Evolutionary conservation across 2,329 filamentous ascomycete genomes (phyloP).

Genomic region (Phyllosticta citriasiana): DNA sequence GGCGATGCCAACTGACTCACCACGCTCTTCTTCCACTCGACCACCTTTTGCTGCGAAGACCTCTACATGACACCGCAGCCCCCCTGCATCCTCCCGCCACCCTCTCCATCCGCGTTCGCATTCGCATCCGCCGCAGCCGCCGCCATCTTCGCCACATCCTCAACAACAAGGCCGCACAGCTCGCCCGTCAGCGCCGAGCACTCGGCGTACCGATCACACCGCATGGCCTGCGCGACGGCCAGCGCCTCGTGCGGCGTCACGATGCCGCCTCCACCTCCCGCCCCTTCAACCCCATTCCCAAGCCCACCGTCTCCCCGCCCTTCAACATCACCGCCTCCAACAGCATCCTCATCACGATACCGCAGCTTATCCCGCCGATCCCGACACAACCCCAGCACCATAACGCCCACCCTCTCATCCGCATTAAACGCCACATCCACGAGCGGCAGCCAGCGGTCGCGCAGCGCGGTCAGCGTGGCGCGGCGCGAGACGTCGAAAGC

Average conservation of each 20-base stretch:
- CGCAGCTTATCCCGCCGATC: conserved; percentile 38
- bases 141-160: conserved; percentile 49
- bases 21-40: no score
- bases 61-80: conserved; percentile 1
- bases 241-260: conserved; percentile 43
- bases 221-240: conserved; percentile 46
- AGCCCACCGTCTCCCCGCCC: conserved; percentile 18
- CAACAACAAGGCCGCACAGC: conserved; percentile 48
- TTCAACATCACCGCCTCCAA: conserved; percentile 20
- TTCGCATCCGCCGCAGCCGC: conserved; percentile 40
- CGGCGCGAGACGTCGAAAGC: conserved; percentile 50
- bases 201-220: conserved; percentile 53
- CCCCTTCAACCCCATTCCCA: conserved; percentile 12
- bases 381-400: conserved; percentile 50
- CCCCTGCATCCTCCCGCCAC: conserved; percentile 1
- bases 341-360: conserved; percentile 17
- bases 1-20: no score
- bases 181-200: conserved; percentile 53
- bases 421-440: conserved; percentile 44
- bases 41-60: no score
- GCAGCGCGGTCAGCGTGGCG: conserved; percentile 38
- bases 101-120: conserved; percentile 26
- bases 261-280: conserved; percentile 21
- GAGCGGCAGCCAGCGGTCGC: conserved; percentile 32
- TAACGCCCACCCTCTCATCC: conserved; percentile 43